Evolutionary conservation across 352 stramenopile genomes (phyloP), one percentile per base, ranked within the genome.

Genomic region (Phytopythium boreale): DNA sequence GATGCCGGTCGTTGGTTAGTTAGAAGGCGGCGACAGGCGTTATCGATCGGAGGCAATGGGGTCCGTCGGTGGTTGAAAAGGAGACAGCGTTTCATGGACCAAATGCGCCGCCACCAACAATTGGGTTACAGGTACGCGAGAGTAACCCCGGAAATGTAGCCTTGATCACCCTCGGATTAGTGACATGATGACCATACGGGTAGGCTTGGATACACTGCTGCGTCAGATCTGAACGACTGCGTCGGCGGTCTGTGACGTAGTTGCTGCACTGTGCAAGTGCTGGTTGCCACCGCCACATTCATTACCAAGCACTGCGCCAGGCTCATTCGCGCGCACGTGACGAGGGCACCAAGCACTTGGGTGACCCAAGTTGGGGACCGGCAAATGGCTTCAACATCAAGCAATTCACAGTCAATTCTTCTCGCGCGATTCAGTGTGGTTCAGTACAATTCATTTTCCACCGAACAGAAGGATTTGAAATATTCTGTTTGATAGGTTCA

Each of bases 71-170:
- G 14, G 39, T n/a, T 12, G 41, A n/a, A 49, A 49, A n/a, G 39
- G 49, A 36, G 34, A 39, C 50, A 56, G 50, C 50, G 26, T 36
- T 56, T 56, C 50, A 56, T 56, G 50, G 26, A 41, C 50, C 46
- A 52, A 51, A n/a, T 8, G 44, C 44, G 20, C 44, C 44, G n/a
- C 46, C 26, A 57, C 50, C 50, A 57, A 37, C 50, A 57, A 27
- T 57, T 57, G 49, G 49, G 49, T 34, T 56, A 56, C 47, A 6
- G 43, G 43, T 26, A 26, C n/a, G 8, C n/a, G 14, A 57, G 2
- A 1, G 50, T 57, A 41, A 37, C 50, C 29, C 29, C 29, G 7
- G 7, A 8, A 34, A 7, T 34, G 29, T 34, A 34, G 7, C 29
- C 29, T 34, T 34, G 3, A 15, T 22, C n/a, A 22, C 24, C 26